Evolutionary conservation across 352 stramenopile species (phyloP), one percentile per base, ranked within the genome.

Genomic region (Globisporangium parvum): DNA sequence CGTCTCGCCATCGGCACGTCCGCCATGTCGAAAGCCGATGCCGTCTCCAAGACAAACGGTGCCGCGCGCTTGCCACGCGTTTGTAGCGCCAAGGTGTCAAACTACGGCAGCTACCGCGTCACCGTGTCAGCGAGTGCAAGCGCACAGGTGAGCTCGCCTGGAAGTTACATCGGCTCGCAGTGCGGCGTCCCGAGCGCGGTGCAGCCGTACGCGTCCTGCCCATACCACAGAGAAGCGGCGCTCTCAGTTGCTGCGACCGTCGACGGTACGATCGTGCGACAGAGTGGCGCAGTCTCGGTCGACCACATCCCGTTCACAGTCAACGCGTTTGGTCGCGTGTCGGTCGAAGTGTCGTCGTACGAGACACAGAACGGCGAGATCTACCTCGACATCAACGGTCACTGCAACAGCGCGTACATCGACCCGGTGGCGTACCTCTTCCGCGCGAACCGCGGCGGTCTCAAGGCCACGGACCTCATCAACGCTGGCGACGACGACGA

Each of bases 101-200:
- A 84, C 57, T 88, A 85, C 44, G 80, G 80, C 33, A 91, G 49
- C 68, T 88, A 88, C 55, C 67, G 73, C 10, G 58, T 88, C 14
- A 88, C 77, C 0, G 69, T 88, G 57, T 73, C 64, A 0, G 73
- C 71, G 17, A 68, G 57, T 0, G 65, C 62, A 3, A 53, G 56
- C 1, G 57, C 88, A 31, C 65, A 56, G 6, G 72, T 72, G 15
- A 53, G 44, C 12, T 54, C 63, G 1, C 73, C 73, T 1, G 65
- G 63, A 17, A 77, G 56, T 48, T 88, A 88, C 71, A 88, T 90
- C 47, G 80, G 77, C 42, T 80, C 64, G 24, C 77, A 90, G 35
- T 90, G 80, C 56, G 51, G 58, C 1, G 52, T 63, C 18, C 53
- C 62, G 3, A 63, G 65, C 18, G 59, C 46, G 1, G 24, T 67